These are phyloP conservation scores for Suillus subluteus DNA, from an alignment of 768 basidiomycete genomes.

Conservation along the genomic window DNA sequence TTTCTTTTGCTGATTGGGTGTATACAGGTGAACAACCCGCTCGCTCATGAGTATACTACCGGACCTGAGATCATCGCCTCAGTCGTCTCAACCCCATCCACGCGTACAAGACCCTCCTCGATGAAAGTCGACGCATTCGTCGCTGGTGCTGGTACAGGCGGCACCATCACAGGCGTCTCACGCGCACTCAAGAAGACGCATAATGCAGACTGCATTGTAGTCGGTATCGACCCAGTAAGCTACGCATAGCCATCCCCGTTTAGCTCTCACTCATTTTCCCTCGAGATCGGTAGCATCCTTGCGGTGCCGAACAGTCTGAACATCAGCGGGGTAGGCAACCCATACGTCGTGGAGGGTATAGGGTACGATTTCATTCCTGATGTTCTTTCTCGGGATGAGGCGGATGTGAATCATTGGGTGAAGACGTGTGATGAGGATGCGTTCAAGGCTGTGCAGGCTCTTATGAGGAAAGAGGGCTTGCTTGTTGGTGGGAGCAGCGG, in stretches of 20 bases:
- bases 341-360: slow-evolving; percentile 93
- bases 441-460: slow-evolving; percentile 69
- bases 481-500: slow-evolving; percentile 95
- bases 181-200: slow-evolving; percentile 79
- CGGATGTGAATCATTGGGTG: slow-evolving; percentile 75
- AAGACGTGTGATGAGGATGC: slow-evolving; percentile 85
- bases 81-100: slow-evolving; percentile 66
- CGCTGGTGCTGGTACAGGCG: slow-evolving; percentile 92
- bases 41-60: slow-evolving; percentile 89
- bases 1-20: slow-evolving; percentile 6
- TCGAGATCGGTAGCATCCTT: slow-evolving; percentile 87
- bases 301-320: slow-evolving; percentile 74
- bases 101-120: slow-evolving; percentile 58
- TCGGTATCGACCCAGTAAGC: slow-evolving; percentile 91
- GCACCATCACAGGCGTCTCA: slow-evolving; percentile 89
- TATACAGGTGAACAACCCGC: slow-evolving; percentile 74
- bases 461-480: slow-evolving; percentile 87
- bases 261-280: slow-evolving; percentile 16
- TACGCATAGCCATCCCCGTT: background rate
- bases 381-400: slow-evolving; percentile 69
- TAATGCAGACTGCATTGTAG: slow-evolving; percentile 70
- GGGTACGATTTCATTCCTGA: slow-evolving; percentile 94
- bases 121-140: slow-evolving; percentile 81
- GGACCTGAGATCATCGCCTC: slow-evolving; percentile 91
- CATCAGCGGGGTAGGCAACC: slow-evolving; percentile 44